Evolutionary conservation across 805 yeast genomes (phyloP).

Genomic region (Vanderwaltozyma tropicalis): DNA sequence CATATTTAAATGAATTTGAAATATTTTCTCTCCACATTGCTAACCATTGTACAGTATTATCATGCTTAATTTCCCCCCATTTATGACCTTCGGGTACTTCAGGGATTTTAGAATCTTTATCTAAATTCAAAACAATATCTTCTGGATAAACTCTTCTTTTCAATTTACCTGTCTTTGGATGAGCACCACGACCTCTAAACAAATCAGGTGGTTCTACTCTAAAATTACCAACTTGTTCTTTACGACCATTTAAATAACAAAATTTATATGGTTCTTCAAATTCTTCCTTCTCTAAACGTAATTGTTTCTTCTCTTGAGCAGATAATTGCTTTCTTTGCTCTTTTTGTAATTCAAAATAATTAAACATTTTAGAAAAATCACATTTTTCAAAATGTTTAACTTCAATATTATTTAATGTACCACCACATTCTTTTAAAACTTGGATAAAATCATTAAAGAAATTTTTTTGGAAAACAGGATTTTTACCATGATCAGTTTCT

Average conservation of each 20-base stretch:
- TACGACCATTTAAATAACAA: conserved; percentile 76
- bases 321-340: conserved; percentile 63
- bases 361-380: conserved; percentile 68
- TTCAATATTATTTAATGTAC: conserved; percentile 38
- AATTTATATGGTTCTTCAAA: conserved; percentile 72
- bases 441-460: conserved; percentile 69
- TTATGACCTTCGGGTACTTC: conserved; percentile 75
- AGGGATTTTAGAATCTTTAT: conserved; percentile 64
- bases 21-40: conserved; percentile 97
- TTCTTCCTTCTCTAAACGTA: conserved; percentile 63
- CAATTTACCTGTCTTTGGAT: conserved; percentile 88
- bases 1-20: conserved; percentile 74
- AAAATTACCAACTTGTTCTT: conserved; percentile 88
- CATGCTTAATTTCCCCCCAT: conserved; percentile 88
- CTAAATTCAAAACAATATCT: conserved; percentile 74
- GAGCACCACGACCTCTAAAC: conserved; percentile 94
- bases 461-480: conserved; percentile 76
- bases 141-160: conserved; percentile 84
- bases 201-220: conserved; percentile 93
- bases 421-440: conserved; percentile 63
- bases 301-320: conserved; percentile 61
- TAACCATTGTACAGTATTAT: conserved; percentile 86
- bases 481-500: conserved; percentile 79
- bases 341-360: conserved; percentile 56
- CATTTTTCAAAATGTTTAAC: conserved; percentile 54